Conservation (phyloP, 1,284 basidiomycete species). For the Rhodotorula sp. region DNA sequence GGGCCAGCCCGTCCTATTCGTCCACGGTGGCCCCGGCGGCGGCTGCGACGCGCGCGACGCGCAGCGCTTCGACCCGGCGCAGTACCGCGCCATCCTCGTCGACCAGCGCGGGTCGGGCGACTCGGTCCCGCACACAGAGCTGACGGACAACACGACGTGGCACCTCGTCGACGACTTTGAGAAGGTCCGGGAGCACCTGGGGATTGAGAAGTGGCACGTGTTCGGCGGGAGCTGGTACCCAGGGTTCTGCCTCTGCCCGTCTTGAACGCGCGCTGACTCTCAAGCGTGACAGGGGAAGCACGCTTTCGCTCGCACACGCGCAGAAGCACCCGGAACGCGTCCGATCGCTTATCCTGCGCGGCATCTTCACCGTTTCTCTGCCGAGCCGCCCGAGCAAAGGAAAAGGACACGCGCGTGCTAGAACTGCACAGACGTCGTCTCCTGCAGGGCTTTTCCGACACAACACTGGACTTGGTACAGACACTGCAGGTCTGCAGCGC, state of each 20-base stretch:
- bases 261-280: constrained; percentile 64
- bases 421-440: no score
- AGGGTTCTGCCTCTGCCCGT: neutral
- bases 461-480: no score
- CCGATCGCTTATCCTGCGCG: constrained; percentile 77
- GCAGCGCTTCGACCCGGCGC: constrained; percentile 7
- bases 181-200: constrained; percentile 69
- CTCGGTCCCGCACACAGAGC: constrained; percentile 74
- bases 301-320: constrained; percentile 82
- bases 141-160: constrained; percentile 92
- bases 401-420: no score
- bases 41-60: constrained; percentile 64
- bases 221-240: constrained; percentile 85
- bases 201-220: constrained; percentile 75
- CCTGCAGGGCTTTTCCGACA: no score
- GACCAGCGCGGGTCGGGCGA: constrained; percentile 87
- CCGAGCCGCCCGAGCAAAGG: no score
- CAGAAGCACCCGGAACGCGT: constrained; percentile 81
- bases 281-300: constrained; percentile 48
- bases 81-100: constrained; percentile 54
- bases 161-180: constrained; percentile 90
- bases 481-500: no score
- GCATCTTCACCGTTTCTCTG: constrained; percentile 90
- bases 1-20: constrained; percentile 64
- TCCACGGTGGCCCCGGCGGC: constrained; percentile 70